Evolutionary conservation across 768 basidiomycete genomes (phyloP).

Genomic region (Megacollybia marginata): DNA sequence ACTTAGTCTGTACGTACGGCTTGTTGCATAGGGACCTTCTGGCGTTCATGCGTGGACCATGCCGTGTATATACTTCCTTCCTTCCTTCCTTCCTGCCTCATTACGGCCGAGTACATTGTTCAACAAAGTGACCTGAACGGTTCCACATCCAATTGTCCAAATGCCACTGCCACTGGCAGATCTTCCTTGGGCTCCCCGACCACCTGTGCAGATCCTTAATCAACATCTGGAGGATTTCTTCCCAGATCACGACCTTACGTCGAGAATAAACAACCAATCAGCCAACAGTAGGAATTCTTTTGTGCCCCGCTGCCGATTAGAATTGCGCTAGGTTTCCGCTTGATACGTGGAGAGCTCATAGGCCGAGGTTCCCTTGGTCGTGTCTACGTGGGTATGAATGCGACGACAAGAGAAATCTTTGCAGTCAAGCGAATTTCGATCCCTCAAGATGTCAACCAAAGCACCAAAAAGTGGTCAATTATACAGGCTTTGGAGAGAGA

Average conservation of each 20-base stretch:
- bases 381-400: conserved; percentile 72
- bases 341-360: conserved; percentile 76
- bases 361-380: conserved; percentile 73
- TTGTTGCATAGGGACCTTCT: too few relatives aligned
- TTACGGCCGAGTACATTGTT: too few relatives aligned
- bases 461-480: conserved; percentile 49
- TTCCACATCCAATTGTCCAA: too few relatives aligned
- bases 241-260: not conserved
- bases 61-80: too few relatives aligned
- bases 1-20: too few relatives aligned
- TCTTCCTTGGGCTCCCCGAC: not conserved
- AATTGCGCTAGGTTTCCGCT: conserved; percentile 13
- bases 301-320: not conserved
- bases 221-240: not conserved
- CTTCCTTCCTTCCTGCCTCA: too few relatives aligned
- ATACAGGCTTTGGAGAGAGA: conserved; percentile 64
- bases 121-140: too few relatives aligned
- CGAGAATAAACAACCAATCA: not conserved
- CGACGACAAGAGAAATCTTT: conserved; percentile 73
- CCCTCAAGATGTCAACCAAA: conserved; percentile 61
- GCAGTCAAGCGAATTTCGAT: conserved; percentile 79
- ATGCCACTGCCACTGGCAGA: not conserved
- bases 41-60: too few relatives aligned
- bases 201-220: not conserved
- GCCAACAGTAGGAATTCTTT: not conserved